Evolutionary conservation across 768 basidiomycete genomes (phyloP).

Genomic region (Psilocybe azurescens): DNA sequence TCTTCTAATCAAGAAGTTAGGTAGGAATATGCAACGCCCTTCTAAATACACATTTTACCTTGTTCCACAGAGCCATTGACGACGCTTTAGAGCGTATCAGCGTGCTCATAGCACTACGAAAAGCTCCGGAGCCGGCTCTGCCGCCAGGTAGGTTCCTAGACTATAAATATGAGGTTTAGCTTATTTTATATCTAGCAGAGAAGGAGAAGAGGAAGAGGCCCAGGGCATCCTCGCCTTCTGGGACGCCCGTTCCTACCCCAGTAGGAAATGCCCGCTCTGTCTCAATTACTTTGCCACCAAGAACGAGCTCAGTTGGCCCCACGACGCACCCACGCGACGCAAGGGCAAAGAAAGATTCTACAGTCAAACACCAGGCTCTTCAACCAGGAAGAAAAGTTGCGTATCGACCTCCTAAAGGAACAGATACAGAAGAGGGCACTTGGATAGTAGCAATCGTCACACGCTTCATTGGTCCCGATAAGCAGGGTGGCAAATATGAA

Average conservation of each 20-base stretch:
- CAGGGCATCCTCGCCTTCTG: conserved; percentile 69
- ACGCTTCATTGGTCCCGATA: conserved; percentile 72
- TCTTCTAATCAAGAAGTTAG: conserved; percentile 66
- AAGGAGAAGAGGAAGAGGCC: conserved; percentile 87
- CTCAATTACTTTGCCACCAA: conserved; percentile 61
- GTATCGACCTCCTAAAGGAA: conserved; percentile 67
- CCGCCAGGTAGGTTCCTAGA: conserved; percentile 53
- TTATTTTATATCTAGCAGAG: conserved; percentile 42
- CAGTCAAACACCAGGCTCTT: conserved; percentile 67
- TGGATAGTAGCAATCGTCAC: conserved; percentile 87
- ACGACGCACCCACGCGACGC: conserved; percentile 66
- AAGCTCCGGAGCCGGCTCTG: conserved; percentile 61
- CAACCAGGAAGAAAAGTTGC: conserved; percentile 81
- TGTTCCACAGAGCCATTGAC: conserved; percentile 63
- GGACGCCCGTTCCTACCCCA: conserved; percentile 51
- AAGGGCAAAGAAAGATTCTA: conserved; percentile 67
- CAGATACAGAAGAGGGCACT: conserved; percentile 56
- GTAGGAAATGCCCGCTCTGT: conserved; percentile 44
- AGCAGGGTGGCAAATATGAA: conserved; percentile 74
- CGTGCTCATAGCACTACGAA: conserved; percentile 74
- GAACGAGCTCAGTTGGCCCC: conserved; percentile 60
- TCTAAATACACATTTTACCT: conserved; percentile 11
- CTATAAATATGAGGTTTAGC: neutral
- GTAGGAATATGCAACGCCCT: conserved; percentile 43
- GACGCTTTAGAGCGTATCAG: conserved; percentile 71